Evolutionary conservation across 495 filamentous ascomycete species (phyloP).

Genomic region (Penicillium daleae): DNA sequence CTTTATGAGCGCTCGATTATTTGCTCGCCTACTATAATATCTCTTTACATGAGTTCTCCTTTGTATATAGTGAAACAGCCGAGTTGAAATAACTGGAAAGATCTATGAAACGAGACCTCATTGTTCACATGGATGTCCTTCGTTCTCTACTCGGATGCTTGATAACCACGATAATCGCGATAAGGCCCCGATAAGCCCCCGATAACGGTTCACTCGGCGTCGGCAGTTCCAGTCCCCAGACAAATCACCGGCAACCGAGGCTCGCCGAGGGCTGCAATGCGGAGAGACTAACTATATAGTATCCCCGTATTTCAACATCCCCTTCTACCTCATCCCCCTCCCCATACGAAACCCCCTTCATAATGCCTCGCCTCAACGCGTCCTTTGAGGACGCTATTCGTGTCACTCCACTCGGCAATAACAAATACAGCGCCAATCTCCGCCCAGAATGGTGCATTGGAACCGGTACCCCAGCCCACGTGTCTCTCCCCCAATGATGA

Average conservation of each 20-base stretch:
- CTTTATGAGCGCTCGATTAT: neutral
- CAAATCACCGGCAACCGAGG: slow-evolving; percentile 12
- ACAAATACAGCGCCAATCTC: slow-evolving; percentile 64
- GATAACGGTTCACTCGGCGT: slow-evolving; percentile 1
- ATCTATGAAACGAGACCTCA: neutral
- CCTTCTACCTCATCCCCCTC: neutral
- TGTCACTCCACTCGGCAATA: slow-evolving; percentile 56
- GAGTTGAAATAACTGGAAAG: neutral
- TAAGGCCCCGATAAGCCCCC: neutral
- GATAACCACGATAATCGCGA: neutral
- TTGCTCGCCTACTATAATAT: neutral
- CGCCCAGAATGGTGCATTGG: slow-evolving; percentile 73
- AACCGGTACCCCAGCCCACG: slow-evolving; percentile 47
- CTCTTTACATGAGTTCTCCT: neutral
- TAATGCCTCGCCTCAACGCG: slow-evolving; percentile 29
- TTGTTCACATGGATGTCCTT: neutral
- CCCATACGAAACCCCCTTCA: neutral
- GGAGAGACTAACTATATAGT: slow-evolving; percentile 6
- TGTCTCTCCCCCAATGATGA: neutral
- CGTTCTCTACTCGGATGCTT: neutral
- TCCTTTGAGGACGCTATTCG: slow-evolving; percentile 63
- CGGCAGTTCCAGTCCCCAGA: slow-evolving; percentile 1
- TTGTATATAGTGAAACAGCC: neutral
- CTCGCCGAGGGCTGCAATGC: slow-evolving; percentile 9
- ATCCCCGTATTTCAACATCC: neutral